Evolutionary conservation across 2,329 filamentous ascomycete genomes (phyloP).

Genomic region (Colletotrichum scovillei): DNA sequence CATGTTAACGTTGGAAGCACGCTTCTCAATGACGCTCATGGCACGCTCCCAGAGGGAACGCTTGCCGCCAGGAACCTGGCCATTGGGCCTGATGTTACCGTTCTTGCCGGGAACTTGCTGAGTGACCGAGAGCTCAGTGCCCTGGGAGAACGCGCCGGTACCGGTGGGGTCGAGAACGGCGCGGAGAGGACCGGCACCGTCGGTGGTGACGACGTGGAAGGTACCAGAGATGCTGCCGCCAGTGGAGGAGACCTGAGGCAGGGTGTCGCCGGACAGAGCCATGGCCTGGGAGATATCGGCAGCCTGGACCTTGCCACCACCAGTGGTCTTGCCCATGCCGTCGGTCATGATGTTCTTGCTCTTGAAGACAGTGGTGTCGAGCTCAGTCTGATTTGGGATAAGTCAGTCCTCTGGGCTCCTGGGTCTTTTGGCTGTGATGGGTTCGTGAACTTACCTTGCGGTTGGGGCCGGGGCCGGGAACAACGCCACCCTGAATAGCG

Average conservation of each 20-base stretch:
- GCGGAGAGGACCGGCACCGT: conserved; percentile 52
- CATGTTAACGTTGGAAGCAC: conserved; percentile 45
- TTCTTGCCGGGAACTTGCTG: conserved; percentile 50
- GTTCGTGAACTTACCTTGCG: conserved; percentile 36
- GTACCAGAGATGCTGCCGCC: conserved; percentile 48
- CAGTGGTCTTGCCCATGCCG: conserved; percentile 51
- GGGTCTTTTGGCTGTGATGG: background rate
- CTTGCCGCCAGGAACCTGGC: conserved; percentile 10
- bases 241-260: conserved; percentile 51
- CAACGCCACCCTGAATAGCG: conserved; percentile 50
- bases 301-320: conserved; percentile 49
- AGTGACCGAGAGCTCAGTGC: conserved; percentile 41
- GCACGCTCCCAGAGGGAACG: conserved; percentile 35
- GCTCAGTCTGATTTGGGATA: conserved; percentile 46
- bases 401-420: background rate
- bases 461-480: conserved; percentile 54
- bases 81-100: conserved; percentile 46
- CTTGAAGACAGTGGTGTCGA: conserved; percentile 58
- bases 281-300: conserved; percentile 46
- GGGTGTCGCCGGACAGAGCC: conserved; percentile 48
- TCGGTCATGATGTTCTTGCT: conserved; percentile 47
- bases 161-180: conserved; percentile 52
- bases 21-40: conserved; percentile 40
- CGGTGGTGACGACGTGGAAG: conserved; percentile 54
- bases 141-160: conserved; percentile 47